A percentile compares a stretch with the other conserved stretches of the same genome.
Evolutionary conservation across 2,329 filamentous ascomycete genomes (phyloP).

Genomic region (Hypoxylon sp.): DNA sequence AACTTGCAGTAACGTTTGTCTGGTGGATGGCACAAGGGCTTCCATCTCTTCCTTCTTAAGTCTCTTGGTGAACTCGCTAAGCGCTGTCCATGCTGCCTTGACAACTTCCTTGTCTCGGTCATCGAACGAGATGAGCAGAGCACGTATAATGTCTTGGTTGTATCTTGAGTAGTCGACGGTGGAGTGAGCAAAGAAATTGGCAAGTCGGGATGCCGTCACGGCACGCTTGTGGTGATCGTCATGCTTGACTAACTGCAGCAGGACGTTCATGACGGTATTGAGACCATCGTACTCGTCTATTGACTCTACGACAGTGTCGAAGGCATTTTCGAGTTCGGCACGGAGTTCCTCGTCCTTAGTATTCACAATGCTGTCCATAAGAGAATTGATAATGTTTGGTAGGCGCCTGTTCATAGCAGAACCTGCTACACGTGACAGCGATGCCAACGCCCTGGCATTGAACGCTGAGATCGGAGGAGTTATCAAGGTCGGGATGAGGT

Average conservation of each 20-base stretch:
- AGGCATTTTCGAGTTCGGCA: slow-evolving; percentile 81
- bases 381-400: slow-evolving; percentile 89
- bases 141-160: slow-evolving; percentile 94
- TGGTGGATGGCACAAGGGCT: slow-evolving; percentile 85
- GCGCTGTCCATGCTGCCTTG: slow-evolving; percentile 88
- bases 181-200: slow-evolving; percentile 85
- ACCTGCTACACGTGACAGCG: slow-evolving; percentile 90
- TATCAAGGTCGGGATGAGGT: slow-evolving; percentile 93
- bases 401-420: slow-evolving; percentile 91
- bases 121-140: slow-evolving; percentile 91
- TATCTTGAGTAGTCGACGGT: slow-evolving; percentile 94
- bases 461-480: slow-evolving; percentile 92
- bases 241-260: slow-evolving; percentile 89
- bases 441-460: slow-evolving; percentile 94
- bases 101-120: slow-evolving; percentile 87
- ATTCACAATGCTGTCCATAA: slow-evolving; percentile 92
- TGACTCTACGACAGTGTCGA: slow-evolving; percentile 90
- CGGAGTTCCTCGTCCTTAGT: slow-evolving; percentile 81
- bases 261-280: slow-evolving; percentile 94
- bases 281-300: slow-evolving; percentile 97
- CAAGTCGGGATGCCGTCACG: slow-evolving; percentile 82
- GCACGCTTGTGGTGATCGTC: slow-evolving; percentile 90
- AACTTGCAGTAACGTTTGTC: slow-evolving; percentile 88
- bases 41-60: slow-evolving; percentile 99
- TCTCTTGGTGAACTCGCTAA: slow-evolving; percentile 88